Base-by-base conservation (phyloP, 495 filamentous ascomycete species). In the Tuber indicum region DNA sequence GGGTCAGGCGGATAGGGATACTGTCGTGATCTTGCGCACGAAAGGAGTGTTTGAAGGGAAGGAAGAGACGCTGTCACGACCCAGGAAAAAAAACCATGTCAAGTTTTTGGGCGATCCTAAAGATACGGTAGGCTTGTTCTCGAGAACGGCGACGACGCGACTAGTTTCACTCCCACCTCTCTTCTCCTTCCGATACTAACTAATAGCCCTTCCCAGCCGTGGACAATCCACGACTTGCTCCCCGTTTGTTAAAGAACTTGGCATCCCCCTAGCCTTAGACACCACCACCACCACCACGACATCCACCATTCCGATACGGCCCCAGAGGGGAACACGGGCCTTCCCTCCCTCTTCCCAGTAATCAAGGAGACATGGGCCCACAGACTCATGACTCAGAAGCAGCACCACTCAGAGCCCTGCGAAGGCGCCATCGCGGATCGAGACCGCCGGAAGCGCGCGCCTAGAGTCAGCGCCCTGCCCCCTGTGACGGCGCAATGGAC, bases 11-110 rank as follows among this genome's bases (percentile, higher is more conserved):
- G 87, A 98, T 82, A 90, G 91, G 36, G 93, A 98, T 84, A 94
- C 96, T 9, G 90, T 98, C 62, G 96, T 98, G 93, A 93, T 98
- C 75, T 82, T 98, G 3, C 96, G 98, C 81, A 93, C 98, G 90
- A 96, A 94, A 32, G 96, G 96, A 21, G 89, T 92, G 0, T 97
- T 94, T 81, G 95, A 94, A 21, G 93, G 96, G 84, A 98, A 97
- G 84, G 86, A 85, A 26, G 93, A 91, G 1, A 96, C 94, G 0
- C 85, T 98, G 12, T 88, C 92, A 80, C 88, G 95, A 14, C 97
- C 98, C 82, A 87, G 92, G 10, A 84, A 90, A 75, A 97, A 95
- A 75, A 97, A 95, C 77, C 97, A 98, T 80, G 85, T 87, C 6
- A 83, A 74, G 0, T 86, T 93, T 3, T 89, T 92, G 0, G 85